Percentiles rank a stretch among this genome's conserved stretches.
phyloP scores from a whole-genome alignment of 805 yeast genomes.

The Candida dendrica region DNA sequence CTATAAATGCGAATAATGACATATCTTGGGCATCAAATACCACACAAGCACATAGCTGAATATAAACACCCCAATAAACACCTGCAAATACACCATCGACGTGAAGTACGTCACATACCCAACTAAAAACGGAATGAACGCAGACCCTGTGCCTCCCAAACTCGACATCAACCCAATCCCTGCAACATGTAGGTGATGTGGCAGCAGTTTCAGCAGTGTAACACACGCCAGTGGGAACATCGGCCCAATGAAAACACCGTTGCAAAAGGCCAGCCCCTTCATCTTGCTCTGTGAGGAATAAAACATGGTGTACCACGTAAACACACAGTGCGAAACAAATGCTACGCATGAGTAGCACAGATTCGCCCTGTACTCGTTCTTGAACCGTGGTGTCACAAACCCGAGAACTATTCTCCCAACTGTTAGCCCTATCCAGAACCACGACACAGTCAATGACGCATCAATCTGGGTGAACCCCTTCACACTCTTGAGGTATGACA shows the following conservation, averaged over 20 bases:
- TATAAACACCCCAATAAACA: constrained; percentile 1
- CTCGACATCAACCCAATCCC: constrained; percentile 76
- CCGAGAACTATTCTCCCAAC: constrained; percentile 55
- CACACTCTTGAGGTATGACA: constrained; percentile 51
- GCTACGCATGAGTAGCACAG: constrained; percentile 27
- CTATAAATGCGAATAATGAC: too few species aligned
- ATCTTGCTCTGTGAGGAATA: constrained; percentile 10
- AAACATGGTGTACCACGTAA: constrained; percentile 17
- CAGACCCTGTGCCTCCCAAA: constrained; percentile 48
- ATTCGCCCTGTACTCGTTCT: constrained; percentile 34
- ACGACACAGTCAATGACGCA: constrained; percentile 60
- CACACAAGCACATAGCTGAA: too few species aligned
- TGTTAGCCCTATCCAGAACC: constrained; percentile 69
- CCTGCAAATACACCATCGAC: too few species aligned
- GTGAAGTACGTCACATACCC: too few species aligned
- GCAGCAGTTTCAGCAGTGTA: constrained; percentile 55
- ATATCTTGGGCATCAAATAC: too few species aligned
- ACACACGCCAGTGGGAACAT: constrained; percentile 68
- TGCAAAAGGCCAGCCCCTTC: constrained; percentile 36
- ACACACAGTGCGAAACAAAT: constrained; percentile 21
- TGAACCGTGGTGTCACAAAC: constrained; percentile 42
- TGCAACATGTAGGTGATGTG: constrained; percentile 48
- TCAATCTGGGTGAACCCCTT: constrained; percentile 39
- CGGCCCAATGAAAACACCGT: constrained; percentile 64
- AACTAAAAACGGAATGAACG: too few species aligned